Conservation (phyloP, 208 protist species). For the Trypanosoma grayi region DNA sequence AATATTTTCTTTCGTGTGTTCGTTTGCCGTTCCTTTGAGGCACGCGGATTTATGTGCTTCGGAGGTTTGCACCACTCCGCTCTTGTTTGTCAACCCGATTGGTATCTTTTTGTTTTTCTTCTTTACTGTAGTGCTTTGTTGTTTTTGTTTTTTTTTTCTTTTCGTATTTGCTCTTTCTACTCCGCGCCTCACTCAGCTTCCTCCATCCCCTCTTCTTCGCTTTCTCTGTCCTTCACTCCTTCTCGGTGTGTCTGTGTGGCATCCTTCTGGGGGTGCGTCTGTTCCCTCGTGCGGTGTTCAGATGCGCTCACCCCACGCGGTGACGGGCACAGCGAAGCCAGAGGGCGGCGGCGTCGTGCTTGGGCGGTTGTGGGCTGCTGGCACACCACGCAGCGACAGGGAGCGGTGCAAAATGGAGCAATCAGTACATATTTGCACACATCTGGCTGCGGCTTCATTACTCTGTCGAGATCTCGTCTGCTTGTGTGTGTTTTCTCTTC, state of each 20-base stretch:
- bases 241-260: background rate
- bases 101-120: background rate
- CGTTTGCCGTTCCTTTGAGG: background rate
- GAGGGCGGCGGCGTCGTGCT: too few relatives aligned
- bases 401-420: too few relatives aligned
- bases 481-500: too few relatives aligned
- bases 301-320: too few relatives aligned
- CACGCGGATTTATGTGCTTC: too few relatives aligned
- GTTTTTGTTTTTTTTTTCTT: background rate
- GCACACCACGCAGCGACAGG: too few relatives aligned
- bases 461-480: too few relatives aligned
- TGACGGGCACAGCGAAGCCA: too few relatives aligned
- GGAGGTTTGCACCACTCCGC: too few relatives aligned
- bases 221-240: background rate
- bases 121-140: background rate
- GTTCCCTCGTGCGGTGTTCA: background rate
- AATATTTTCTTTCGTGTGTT: background rate
- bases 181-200: background rate
- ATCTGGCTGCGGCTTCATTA: too few relatives aligned
- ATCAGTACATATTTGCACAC: too few relatives aligned
- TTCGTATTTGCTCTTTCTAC: background rate
- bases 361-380: too few relatives aligned
- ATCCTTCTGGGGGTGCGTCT: background rate
- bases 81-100: background rate
- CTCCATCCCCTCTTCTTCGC: background rate